Base-by-base conservation (phyloP, 73 alveolate genomes). In the Paramecium caudatum region DNA sequence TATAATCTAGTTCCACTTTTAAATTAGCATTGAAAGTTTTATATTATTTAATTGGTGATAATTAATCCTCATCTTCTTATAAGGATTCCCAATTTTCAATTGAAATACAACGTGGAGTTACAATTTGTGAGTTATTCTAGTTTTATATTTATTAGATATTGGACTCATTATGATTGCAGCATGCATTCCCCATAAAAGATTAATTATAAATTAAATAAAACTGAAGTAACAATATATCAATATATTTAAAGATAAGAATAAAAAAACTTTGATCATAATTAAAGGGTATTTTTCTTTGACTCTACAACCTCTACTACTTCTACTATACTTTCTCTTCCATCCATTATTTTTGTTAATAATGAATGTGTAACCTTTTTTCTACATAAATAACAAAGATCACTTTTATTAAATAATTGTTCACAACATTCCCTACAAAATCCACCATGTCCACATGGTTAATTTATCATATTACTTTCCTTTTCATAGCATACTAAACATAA, bases 401-500 rank as follows among this genome's bases (percentile, higher is more conserved):
- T 74, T 74, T 74, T 74, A 2, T 15, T 37, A 5, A 74, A 45
- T 10, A 74, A 21, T 74, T 74, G 19, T 47, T 74, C 68, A 45
- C 69, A 36, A 45, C 88, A 74, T 21, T 74, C 88, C n/a, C 19
- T 27, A 4, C 88, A 74, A 74, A 74, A 74, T 39, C 88, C 88
- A 13, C 88, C 88, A 74, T 74, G 88, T 39, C 88, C 88, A 41
- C 88, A 74, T 17, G 88, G 88, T 68, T 39, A 41, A 74, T 74
- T 74, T 3, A 74, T 74, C 88, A 74, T 41, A 39, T 74, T 74
- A 13, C 69, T 37, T n/a, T 74, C 68, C 21, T 37, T 74, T 43
- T 74, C 88, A 74, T 74, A 74, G 43, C 88, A 74, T 0, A 74
- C 88, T 37, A 74, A 45, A 74, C 88, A 65, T 1, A 74, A 17